phyloP scores from a whole-genome alignment of 192 early-diverging fungal genomes.

The Coemansia sp. region DNA sequence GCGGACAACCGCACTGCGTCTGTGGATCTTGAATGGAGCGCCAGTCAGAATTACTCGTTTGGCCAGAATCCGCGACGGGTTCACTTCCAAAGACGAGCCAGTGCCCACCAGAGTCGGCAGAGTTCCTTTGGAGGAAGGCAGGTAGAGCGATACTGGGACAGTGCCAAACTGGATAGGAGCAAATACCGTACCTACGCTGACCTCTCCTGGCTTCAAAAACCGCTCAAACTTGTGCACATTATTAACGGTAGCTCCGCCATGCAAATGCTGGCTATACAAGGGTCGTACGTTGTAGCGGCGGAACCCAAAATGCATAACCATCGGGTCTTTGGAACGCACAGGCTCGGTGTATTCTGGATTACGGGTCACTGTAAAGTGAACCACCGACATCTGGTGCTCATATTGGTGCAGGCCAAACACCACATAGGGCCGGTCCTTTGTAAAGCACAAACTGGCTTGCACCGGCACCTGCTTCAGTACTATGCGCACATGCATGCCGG shows the following conservation, averaged over 20 bases:
- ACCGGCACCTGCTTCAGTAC: constrained; percentile 62
- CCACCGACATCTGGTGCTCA: constrained; percentile 91
- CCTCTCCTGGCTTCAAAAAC: constrained; percentile 74
- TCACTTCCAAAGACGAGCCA: constrained; percentile 71
- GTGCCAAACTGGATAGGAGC: constrained; percentile 89
- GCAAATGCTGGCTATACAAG: constrained; percentile 85
- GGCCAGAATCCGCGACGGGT: constrained; percentile 84
- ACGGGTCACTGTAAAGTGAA: constrained; percentile 78
- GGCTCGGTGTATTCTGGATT: constrained; percentile 69
- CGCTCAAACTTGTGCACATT: constrained; percentile 95
- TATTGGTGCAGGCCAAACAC: constrained; percentile 78
- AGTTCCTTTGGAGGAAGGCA: constrained; percentile 39
- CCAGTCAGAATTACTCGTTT: constrained; percentile 94
- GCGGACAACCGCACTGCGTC: constrained; percentile 86
- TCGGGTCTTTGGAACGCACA: constrained; percentile 89
- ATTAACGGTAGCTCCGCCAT: constrained; percentile 75
- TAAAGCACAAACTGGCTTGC: constrained; percentile 23
- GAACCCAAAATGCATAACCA: constrained; percentile 87
- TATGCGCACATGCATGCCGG: constrained; percentile 74
- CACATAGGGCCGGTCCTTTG: constrained; percentile 36
- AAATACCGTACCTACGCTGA: constrained; percentile 81
- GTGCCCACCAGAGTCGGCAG: constrained; percentile 66
- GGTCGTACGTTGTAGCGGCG: constrained; percentile 80
- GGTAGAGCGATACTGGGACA: constrained; percentile 79
- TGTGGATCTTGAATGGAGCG: constrained; percentile 93